Base-by-base conservation (phyloP, 768 basidiomycete genomes). In the Boletus insuetus region DNA sequence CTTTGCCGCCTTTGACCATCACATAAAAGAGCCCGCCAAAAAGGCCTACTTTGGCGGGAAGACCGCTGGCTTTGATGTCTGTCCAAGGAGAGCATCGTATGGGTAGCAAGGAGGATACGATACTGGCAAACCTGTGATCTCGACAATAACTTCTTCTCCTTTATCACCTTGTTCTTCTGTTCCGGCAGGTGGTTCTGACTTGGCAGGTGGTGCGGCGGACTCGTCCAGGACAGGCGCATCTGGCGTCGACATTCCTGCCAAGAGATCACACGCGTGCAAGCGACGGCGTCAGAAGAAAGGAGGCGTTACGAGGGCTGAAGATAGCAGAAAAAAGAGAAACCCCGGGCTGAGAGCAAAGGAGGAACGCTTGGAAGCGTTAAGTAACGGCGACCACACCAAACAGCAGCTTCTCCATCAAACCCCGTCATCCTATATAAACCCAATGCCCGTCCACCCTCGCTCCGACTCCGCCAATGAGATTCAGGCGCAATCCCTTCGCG, bases 51-150 rank as follows among this genome's bases (percentile, higher is more conserved):
- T 67, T 70, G 17, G 71, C 60, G 20, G 69, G 69, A 8, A 70
- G 60, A 37, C 69, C 71, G 32, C 67, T 73, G n/a, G 69, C 69
- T 53, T 69, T 71, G 59, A 70, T 70, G 56, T 62, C 69, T 70
- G 45, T 14, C n/a, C 38, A 39, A n/a, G 16, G 16, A n/a, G 38
- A 39, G 38, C 14, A 14, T n/a, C 26, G 26, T 29, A 29, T 29
- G 1, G 26, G 26, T 9, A 29, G 9, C 6, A 20, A 13, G 20
- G 32, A 10, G 34, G 31, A 5, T 1, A 16, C 10, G 10, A 19
- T n/a, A 26, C 4, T 0, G 31, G 34, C 54, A 13, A 26, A 64
- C 69, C 59, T 55, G 70, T 69, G 50, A 70, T 72, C 53, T 66
- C 66, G 47, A 70, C 61, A 4, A 48, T 47, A 39, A 72, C 53